Conservation (phyloP, 2,329 filamentous ascomycete species). For the Lachnellula willkommii region DNA sequence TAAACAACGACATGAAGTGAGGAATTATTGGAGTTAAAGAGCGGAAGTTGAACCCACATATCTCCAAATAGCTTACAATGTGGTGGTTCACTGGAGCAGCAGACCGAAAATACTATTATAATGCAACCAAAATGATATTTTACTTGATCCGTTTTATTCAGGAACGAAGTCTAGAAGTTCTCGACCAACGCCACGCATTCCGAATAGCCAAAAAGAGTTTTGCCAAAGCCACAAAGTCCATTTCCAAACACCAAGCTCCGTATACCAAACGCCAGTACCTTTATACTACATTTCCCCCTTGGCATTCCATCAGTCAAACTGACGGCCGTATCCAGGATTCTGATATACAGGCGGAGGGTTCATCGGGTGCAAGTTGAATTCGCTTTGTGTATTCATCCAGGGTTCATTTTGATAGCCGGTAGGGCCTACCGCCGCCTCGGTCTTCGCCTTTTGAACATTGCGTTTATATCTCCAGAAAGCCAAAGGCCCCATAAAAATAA, state of each 20-base stretch:
- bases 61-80: no score
- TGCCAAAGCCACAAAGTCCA: neutral
- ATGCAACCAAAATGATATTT: no score
- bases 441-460: slow-evolving; percentile 6
- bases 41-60: no score
- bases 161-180: neutral
- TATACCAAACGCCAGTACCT: neutral
- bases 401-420: slow-evolving; percentile 6
- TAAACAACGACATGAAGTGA: no score
- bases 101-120: no score
- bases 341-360: neutral
- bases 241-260: neutral
- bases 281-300: neutral
- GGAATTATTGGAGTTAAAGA: no score
- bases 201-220: neutral
- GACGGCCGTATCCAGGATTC: neutral
- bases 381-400: neutral
- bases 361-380: slow-evolving; percentile 1
- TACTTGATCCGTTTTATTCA: no score
- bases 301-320: neutral
- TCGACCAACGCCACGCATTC: neutral
- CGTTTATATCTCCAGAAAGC: slow-evolving; percentile 8
- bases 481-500: slow-evolving; percentile 33
- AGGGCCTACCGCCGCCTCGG: neutral
- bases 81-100: no score